Base-by-base conservation (phyloP, 2,329 filamentous ascomycete species). In the Scedosporium dehoogii region DNA sequence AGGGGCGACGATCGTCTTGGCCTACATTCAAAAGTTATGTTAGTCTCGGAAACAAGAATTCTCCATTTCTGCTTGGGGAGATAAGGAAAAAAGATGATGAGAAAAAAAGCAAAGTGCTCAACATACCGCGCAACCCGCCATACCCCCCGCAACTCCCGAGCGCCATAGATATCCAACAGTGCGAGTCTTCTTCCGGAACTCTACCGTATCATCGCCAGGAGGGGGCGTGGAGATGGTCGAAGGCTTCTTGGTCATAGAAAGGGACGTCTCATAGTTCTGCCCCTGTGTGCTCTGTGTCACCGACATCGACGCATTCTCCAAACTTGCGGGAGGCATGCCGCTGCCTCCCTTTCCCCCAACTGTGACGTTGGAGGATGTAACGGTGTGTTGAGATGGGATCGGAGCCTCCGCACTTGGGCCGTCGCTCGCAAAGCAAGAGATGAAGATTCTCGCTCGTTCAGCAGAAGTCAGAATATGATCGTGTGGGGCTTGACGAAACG, bases 1-100 rank as follows among this genome's bases (percentile, higher is more conserved):
- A 25, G 94, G 94, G 25, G 92, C 94, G 44, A 99, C 96, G 6
- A 96, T 81, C 0, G 93, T 97, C 81, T 99, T 99, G 65, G 90
- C 94, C 92, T 96, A 68, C 60, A 65, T 25, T 18, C 38, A 9
- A 16, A 25, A 29, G 12, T 12, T 6, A 59, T 16, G 55, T 72
- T 59, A 70, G 66, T 48, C 6, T 62, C 29, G 21, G 23, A 25
- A 9, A n/a, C 14, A 38, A 38, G 4, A 38, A 14, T 38, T 46
- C 33, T 44, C 10, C 21, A 29, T n/a, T 7, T 3, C 2, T 38
- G 23, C 9, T 7, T 42, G 10, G 16, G 9, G 18, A 38, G 23
- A 53, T 3, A 56, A 21, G 51, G 27, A 27, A 29, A 29, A 21
- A 59, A 4, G 21, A 18, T 51, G 12, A 60, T 21, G 21, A 27